Conservation (phyloP, 352 stramenopile genomes). For the Pythium aristosporum region DNA sequence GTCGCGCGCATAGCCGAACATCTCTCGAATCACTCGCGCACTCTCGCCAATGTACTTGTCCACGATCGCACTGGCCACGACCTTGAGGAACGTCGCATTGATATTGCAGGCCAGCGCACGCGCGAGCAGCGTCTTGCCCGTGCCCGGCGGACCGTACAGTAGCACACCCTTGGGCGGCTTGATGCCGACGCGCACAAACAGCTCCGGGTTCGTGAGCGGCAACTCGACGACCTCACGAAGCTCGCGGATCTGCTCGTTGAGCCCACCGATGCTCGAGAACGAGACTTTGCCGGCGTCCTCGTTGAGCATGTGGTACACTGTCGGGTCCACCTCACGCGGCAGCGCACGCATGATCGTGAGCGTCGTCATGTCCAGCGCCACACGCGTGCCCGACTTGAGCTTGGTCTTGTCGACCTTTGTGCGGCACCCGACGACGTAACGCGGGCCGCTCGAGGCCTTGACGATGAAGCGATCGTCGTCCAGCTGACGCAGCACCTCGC, state of each 20-base stretch:
- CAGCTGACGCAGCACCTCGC: slow-evolving; percentile 97
- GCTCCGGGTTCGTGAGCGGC: slow-evolving; percentile 98
- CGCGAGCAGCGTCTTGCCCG: slow-evolving; percentile 98
- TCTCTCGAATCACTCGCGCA: slow-evolving; percentile 98
- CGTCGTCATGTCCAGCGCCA: slow-evolving; percentile 99
- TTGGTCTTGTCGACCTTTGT: slow-evolving; percentile 94
- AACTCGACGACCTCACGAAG: slow-evolving; percentile 97
- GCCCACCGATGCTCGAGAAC: slow-evolving; percentile 97
- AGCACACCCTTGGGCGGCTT: slow-evolving; percentile 98
- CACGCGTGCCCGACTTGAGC: slow-evolving; percentile 96
- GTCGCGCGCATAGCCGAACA: slow-evolving; percentile 97
- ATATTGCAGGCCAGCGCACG: slow-evolving; percentile 98
- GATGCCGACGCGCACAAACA: slow-evolving; percentile 98
- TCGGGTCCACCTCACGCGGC: slow-evolving; percentile 98
- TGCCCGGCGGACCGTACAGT: slow-evolving; percentile 98
- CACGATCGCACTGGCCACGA: slow-evolving; percentile 98
- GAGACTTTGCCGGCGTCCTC: slow-evolving; percentile 96
- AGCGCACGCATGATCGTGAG: slow-evolving; percentile 99
- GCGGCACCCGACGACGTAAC: slow-evolving; percentile 98
- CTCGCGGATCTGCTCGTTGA: slow-evolving; percentile 99
- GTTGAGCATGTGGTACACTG: slow-evolving; percentile 99
- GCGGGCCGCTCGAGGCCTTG: slow-evolving; percentile 97
- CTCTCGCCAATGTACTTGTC: slow-evolving; percentile 99
- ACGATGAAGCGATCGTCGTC: slow-evolving; percentile 99
- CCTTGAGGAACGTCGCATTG: slow-evolving; percentile 99